Evolutionary conservation across 148 eudicot species (phyloP), one percentile per base, ranked within the genome.

Genomic region (Limonium bicolor): DNA sequence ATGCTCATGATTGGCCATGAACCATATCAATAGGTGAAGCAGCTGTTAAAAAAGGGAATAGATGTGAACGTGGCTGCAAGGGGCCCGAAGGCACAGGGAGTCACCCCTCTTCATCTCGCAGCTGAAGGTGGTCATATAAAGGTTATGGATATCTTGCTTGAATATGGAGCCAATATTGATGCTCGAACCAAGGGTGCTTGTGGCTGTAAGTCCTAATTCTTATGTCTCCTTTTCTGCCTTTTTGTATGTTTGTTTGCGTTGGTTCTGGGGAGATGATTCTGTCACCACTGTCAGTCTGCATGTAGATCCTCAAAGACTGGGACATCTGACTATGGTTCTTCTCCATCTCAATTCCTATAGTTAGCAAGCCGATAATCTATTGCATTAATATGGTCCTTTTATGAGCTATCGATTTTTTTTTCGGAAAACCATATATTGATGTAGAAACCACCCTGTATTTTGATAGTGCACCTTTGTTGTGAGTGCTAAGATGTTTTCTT

Each of bases 61-160:
- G 94, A 90, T 62, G 82, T 74, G 34, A 90, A 90, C 52, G 72
- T 75, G 41, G 72, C 82, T 58, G 95, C 93, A 2, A 67, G 75
- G 80, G 88, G 99, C 21, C 76, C 82, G 48, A 90, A 81, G 61
- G 66, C 82, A 26, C 88, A 75, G 17, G 95, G 99, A 34, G 65
- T 90, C 18, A 90, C 99, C 14, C 99, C 99, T 47, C 95, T 90
- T 50, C 99, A 90, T 68, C 99, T 90, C 56, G 99, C 99, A 62
- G 95, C 99, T 36, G 70, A 85, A 64, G 95, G 94, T 21, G 95
- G 93, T 35, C 88, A 90, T 52, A 53, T 81, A 11, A 78, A 67
- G 64, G 80, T 85, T 31, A 90, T 90, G 99, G 94, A 90, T 62
- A 68, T 75, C 44, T 63, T 90, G 50, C 92, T 90, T 20, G 99